Percentiles rank a stretch among this genome's conserved stretches.
Evolutionary conservation across 163 green algal genomes (phyloP).

Genomic region (Trebouxiophyceae sp.): DNA sequence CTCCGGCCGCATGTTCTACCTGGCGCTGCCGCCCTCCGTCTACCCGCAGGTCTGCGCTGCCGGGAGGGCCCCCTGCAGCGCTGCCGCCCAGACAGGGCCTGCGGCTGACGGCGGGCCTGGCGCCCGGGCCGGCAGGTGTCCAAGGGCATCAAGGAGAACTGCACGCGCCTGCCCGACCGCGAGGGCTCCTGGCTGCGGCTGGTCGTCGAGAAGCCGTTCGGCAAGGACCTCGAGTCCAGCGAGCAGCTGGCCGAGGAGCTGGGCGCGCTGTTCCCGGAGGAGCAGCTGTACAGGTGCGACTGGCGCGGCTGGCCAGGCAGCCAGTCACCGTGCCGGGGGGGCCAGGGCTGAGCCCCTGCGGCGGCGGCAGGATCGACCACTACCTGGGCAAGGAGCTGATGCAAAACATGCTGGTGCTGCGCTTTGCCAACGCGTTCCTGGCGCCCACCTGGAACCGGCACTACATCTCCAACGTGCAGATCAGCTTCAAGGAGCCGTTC

Average conservation of each 20-base stretch:
- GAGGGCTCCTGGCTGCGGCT: conserved; percentile 60
- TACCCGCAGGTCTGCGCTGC: conserved; percentile 84
- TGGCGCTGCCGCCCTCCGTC: conserved; percentile 88
- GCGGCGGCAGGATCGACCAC: conserved; percentile 95
- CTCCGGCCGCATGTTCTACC: conserved; percentile 86
- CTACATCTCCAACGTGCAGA: conserved; percentile 82
- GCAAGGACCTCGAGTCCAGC: conserved; percentile 69
- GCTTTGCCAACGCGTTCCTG: conserved; percentile 92
- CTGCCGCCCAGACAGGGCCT: no score
- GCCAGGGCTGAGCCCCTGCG: no score
- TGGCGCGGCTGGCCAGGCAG: no score
- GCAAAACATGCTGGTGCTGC: conserved; percentile 90
- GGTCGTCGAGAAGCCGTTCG: conserved; percentile 97
- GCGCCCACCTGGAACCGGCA: conserved; percentile 80
- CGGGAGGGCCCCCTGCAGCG: no score
- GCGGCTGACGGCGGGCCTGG: no score
- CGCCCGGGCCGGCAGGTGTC: conserved; percentile 34
- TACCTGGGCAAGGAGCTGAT: conserved; percentile 90
- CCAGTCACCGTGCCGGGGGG: no score
- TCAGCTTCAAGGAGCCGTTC: conserved; percentile 82
- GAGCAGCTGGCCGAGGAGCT: conserved; percentile 77
- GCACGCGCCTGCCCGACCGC: conserved; percentile 7
- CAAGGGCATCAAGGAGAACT: conserved; percentile 34
- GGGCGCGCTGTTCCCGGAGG: conserved; percentile 77
- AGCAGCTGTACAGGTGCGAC: conserved; percentile 77